Conservation (phyloP, 305 asterid genomes). For the Fraxinus platypoda region DNA sequence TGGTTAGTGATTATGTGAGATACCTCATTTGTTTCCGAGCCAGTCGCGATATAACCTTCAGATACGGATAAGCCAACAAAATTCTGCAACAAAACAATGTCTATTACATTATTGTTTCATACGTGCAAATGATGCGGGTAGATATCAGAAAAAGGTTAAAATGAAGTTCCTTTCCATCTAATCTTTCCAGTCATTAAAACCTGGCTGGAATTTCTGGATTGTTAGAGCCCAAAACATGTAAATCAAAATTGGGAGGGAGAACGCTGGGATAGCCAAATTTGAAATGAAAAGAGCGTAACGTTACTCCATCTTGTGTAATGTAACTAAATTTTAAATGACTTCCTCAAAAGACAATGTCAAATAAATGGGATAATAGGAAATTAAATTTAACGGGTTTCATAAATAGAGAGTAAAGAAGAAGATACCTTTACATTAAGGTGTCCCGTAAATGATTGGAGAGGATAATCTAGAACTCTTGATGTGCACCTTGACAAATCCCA, state of each 20-base stretch:
- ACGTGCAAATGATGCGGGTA: not conserved
- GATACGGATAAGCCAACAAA: conserved; percentile 91
- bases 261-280: not conserved
- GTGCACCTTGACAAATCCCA: conserved; percentile 91
- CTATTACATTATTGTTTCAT: not conserved
- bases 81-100: conserved; percentile 57
- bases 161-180: not conserved
- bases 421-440: conserved; percentile 89
- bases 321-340: not conserved
- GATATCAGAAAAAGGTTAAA: not conserved
- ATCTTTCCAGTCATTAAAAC: not conserved
- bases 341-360: not conserved
- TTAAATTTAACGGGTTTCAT: not conserved
- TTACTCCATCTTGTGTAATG: not conserved
- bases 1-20: not conserved
- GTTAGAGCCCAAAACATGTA: not conserved
- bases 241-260: not conserved
- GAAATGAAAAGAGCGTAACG: not conserved
- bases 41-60: conserved; percentile 93
- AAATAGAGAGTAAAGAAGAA: not conserved
- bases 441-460: conserved; percentile 94
- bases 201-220: not conserved
- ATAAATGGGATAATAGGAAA: not conserved
- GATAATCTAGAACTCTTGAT: conserved; percentile 75
- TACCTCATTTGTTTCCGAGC: conserved; percentile 98